These are phyloP conservation scores for Hericium erinaceus DNA, from an alignment of 768 basidiomycete species.

Conservation along the genomic window DNA sequence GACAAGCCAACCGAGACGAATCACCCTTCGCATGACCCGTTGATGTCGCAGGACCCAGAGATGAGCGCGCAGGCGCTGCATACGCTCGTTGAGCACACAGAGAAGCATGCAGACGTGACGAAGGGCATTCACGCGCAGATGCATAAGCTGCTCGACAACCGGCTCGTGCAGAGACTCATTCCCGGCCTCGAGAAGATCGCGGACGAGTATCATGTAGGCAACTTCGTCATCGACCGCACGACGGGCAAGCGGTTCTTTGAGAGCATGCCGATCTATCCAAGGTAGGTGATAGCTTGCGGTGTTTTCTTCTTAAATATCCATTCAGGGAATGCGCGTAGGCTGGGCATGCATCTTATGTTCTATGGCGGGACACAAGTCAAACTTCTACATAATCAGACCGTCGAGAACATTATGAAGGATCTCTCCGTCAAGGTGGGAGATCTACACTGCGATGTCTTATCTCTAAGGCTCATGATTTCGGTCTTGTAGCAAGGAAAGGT, in stretches of 20 bases:
- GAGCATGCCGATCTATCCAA: constrained; percentile 10
- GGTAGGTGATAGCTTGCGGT: background rate
- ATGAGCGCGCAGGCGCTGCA: constrained; percentile 24
- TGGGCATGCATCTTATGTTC: constrained; percentile 75
- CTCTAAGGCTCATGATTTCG: background rate
- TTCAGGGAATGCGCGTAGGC: constrained; percentile 16
- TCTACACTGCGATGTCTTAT: background rate
- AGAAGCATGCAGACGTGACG: constrained; percentile 16
- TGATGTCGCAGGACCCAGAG: background rate
- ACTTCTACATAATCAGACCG: constrained; percentile 35
- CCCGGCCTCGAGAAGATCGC: constrained; percentile 51
- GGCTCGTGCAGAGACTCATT: constrained; percentile 37
- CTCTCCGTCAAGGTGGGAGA: constrained; percentile 41
- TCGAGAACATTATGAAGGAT: constrained; percentile 43
- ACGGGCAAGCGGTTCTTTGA: constrained; percentile 30
- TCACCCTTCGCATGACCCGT: background rate
- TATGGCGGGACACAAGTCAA: constrained; percentile 43
- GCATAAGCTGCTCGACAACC: constrained; percentile 20
- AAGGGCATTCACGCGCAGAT: constrained; percentile 26
- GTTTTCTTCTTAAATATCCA: background rate
- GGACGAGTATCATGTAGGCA: constrained; percentile 44
- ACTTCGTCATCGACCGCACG: constrained; percentile 43
- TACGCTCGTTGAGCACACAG: constrained; percentile 29
- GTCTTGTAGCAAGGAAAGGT: constrained; percentile 39
- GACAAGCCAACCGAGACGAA: background rate